Conservation (phyloP, 805 yeast genomes). For the Pichia membranifaciens region DNA sequence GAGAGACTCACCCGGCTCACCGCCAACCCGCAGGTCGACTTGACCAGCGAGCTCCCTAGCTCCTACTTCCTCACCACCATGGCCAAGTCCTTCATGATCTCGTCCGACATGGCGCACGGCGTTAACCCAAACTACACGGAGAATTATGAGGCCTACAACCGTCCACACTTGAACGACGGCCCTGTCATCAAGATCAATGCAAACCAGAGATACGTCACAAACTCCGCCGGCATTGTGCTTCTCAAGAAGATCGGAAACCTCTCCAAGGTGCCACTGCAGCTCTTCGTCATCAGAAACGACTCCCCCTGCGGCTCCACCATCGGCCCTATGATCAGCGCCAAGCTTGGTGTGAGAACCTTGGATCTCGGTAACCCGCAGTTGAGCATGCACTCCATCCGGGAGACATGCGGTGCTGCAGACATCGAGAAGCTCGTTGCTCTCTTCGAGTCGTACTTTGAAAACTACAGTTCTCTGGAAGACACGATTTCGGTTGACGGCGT, state of each 20-base stretch:
- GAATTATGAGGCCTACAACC: slow-evolving; percentile 71
- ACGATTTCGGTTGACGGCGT: slow-evolving; percentile 17
- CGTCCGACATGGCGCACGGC: slow-evolving; percentile 97
- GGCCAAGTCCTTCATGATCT: slow-evolving; percentile 78
- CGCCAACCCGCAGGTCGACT: slow-evolving; percentile 35
- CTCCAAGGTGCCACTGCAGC: slow-evolving; percentile 75
- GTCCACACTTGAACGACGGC: slow-evolving; percentile 78
- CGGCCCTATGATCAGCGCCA: slow-evolving; percentile 88
- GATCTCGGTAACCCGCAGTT: slow-evolving; percentile 90
- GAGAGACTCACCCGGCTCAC: slow-evolving; percentile 54
- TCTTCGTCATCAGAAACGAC: slow-evolving; percentile 89
- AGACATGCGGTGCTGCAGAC: slow-evolving; percentile 80
- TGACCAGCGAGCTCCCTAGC: slow-evolving; percentile 25
- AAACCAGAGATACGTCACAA: slow-evolving; percentile 91
- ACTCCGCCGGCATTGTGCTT: slow-evolving; percentile 81
- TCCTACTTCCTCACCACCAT: slow-evolving; percentile 48
- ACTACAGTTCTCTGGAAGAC: slow-evolving; percentile 35
- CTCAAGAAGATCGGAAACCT: slow-evolving; percentile 63
- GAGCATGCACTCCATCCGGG: slow-evolving; percentile 91
- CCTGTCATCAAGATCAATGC: slow-evolving; percentile 94
- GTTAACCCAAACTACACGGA: slow-evolving; percentile 86
- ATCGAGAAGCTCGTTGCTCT: slow-evolving; percentile 55
- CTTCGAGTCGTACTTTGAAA: slow-evolving; percentile 56
- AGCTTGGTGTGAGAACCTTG: slow-evolving; percentile 78
- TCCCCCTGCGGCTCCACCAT: slow-evolving; percentile 95